These are phyloP conservation scores for Adansonia grandidieri DNA, from an alignment of 441 rosid genomes.

Conservation along the genomic window DNA sequence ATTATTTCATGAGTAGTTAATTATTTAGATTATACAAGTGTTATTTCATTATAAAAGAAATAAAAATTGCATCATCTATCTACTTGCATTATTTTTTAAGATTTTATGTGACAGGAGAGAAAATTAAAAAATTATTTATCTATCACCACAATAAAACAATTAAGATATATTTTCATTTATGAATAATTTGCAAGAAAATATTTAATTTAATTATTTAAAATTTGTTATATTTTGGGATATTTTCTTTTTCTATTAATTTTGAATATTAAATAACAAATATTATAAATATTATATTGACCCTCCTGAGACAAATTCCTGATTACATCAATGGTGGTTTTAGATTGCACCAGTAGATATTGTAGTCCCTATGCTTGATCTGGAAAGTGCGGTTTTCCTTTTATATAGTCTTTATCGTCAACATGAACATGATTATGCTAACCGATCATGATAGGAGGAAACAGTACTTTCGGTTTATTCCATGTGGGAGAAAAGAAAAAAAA, in stretches of 20 bases:
- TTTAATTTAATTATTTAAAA: background rate
- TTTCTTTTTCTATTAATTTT: background rate
- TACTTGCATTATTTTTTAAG: too few species aligned
- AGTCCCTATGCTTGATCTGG: background rate
- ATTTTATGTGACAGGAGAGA: too few species aligned
- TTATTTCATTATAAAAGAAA: too few species aligned
- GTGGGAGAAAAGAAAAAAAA: background rate
- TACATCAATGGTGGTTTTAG: background rate
- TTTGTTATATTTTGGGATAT: background rate
- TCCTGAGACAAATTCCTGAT: too few species aligned
- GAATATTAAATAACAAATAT: too few species aligned
- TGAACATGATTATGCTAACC: constrained; percentile 1
- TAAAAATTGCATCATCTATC: too few species aligned
- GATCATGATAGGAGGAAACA: background rate
- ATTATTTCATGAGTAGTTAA: too few species aligned
- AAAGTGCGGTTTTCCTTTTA: background rate
- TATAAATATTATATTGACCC: too few species aligned
- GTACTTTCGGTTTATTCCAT: constrained; percentile 14
- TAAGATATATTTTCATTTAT: background rate
- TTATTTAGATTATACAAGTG: too few species aligned
- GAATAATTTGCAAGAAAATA: background rate
- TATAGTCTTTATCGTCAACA: background rate
- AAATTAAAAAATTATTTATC: background rate
- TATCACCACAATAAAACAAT: background rate
- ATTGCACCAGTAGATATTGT: background rate